These are phyloP conservation scores for Takashimella tepidaria DNA, from an alignment of 1,284 basidiomycete species.

Conservation along the genomic window DNA sequence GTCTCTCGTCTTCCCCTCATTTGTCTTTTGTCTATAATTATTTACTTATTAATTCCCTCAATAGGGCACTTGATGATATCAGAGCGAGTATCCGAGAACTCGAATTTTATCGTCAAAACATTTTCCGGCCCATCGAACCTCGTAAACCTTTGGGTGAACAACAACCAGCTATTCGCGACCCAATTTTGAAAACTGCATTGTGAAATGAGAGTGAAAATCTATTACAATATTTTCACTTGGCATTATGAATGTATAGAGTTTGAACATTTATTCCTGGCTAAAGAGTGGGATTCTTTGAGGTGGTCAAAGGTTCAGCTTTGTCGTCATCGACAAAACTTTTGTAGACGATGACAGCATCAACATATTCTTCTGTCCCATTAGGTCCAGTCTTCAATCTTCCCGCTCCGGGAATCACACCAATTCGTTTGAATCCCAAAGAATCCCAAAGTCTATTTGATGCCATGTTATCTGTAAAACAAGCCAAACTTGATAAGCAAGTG, in stretches of 20 bases:
- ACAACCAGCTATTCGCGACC: background rate
- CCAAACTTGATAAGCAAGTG: too few relatives aligned
- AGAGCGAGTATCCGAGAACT: constrained; percentile 49
- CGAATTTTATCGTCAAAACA: constrained; percentile 43
- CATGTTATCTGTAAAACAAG: constrained; percentile 46
- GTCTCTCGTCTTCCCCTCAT: background rate
- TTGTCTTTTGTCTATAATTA: background rate
- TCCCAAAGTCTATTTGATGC: constrained; percentile 73
- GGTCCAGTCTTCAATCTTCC: constrained; percentile 62
- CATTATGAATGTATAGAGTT: too few relatives aligned
- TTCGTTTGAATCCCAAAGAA: constrained; percentile 70
- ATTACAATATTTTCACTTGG: too few relatives aligned
- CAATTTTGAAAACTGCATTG: constrained; percentile 27
- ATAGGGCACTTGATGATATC: constrained; percentile 49
- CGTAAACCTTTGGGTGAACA: background rate
- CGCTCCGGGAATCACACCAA: constrained; percentile 77
- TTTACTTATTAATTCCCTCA: background rate
- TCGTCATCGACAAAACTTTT: constrained; percentile 59
- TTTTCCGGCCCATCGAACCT: constrained; percentile 43
- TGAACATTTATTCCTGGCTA: too few relatives aligned
- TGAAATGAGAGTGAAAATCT: constrained; percentile 6
- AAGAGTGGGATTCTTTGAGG: too few relatives aligned
- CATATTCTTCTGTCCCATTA: constrained; percentile 72
- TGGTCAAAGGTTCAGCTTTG: too few relatives aligned
- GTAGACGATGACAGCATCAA: constrained; percentile 82